phyloP scores from a whole-genome alignment of 805 yeast species.

The Candida insectorum region DNA sequence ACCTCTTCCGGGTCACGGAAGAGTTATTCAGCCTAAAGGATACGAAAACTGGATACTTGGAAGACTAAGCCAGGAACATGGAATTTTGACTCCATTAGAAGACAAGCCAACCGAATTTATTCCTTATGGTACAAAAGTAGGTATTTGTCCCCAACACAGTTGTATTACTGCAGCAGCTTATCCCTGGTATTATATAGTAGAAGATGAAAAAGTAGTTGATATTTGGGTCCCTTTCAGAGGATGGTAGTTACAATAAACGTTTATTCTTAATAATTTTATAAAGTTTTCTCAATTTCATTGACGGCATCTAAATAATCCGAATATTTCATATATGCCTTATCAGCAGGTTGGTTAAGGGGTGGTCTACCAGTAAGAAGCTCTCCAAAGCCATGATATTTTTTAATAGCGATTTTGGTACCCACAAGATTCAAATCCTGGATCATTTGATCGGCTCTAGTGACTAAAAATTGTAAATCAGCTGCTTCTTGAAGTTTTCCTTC shows the following conservation, averaged over 20 bases:
- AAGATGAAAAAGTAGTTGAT: conserved; percentile 46
- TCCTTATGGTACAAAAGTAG: conserved; percentile 53
- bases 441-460: conserved; percentile 45
- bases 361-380: conserved; percentile 44
- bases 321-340: conserved; percentile 12
- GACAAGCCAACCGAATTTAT: conserved; percentile 30
- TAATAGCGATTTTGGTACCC: conserved; percentile 45
- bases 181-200: conserved; percentile 54
- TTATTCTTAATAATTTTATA: conserved; percentile 3
- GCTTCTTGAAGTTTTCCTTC: conserved; percentile 42
- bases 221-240: conserved; percentile 56
- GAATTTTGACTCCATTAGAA: conserved; percentile 54
- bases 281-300: conserved; percentile 10
- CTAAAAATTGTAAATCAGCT: conserved; percentile 36
- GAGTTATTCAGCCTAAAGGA: conserved; percentile 34
- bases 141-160: conserved; percentile 64
- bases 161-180: conserved; percentile 68
- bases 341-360: conserved; percentile 36
- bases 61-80: conserved; percentile 77
- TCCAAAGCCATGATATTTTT: conserved; percentile 37
- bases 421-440: conserved; percentile 42
- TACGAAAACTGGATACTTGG: conserved; percentile 62
- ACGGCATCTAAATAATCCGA: conserved; percentile 12
- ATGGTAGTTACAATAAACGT: conserved; percentile 14
- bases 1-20: conserved; percentile 59